A percentile compares a stretch with the other conserved stretches of the same genome.
phyloP scores from a whole-genome alignment of 2,329 filamentous ascomycete species.

The Fusarium hostae region DNA sequence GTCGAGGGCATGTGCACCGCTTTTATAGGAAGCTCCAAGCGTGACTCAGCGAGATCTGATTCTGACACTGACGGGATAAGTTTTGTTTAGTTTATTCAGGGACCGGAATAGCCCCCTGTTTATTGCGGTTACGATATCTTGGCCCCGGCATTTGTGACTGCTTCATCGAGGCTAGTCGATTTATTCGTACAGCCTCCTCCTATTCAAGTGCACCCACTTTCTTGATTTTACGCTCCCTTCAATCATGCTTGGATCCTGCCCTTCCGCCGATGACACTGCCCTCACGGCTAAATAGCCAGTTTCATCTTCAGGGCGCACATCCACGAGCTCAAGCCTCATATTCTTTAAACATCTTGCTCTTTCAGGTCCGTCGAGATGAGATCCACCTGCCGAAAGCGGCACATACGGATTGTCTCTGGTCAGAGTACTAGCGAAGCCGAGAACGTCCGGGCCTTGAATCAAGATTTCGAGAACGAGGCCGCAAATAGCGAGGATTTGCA shows the following conservation, averaged over 20 bases:
- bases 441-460: not conserved
- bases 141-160: not conserved
- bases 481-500: not conserved
- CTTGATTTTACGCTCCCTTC: not conserved
- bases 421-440: not conserved
- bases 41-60: not conserved
- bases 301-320: not conserved
- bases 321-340: not conserved
- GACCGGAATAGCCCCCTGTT: not conserved
- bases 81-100: not conserved
- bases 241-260: not conserved
- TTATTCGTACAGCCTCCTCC: not conserved
- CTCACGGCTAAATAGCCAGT: not conserved
- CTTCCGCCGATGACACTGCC: not conserved
- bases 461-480: not conserved
- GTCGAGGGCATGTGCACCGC: not conserved
- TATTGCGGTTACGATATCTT: not conserved
- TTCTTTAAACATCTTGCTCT: not conserved
- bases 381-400: not conserved
- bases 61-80: not conserved
- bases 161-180: not conserved
- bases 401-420: not conserved
- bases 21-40: not conserved
- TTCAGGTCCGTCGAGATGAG: not conserved
- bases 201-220: not conserved